These are phyloP conservation scores for Xylariaceae sp. DNA, from an alignment of 2,329 filamentous ascomycete species.

Conservation along the genomic window DNA sequence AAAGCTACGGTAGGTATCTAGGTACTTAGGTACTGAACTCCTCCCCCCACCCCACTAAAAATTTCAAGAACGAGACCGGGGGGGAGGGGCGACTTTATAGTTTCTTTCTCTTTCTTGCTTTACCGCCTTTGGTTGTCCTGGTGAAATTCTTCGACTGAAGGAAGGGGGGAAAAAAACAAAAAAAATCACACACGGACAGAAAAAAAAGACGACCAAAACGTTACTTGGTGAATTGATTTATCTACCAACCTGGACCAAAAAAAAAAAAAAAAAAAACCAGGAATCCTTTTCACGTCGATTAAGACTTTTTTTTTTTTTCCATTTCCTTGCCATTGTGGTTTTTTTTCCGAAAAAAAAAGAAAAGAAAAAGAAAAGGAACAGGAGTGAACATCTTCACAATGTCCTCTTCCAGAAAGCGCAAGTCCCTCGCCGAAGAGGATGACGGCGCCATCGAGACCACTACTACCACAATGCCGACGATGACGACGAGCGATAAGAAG, in stretches of 20 bases:
- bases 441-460: conserved; percentile 16
- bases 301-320: neutral
- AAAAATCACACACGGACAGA: too few relatives aligned
- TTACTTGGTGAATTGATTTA: too few relatives aligned
- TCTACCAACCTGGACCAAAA: too few relatives aligned
- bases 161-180: too few relatives aligned
- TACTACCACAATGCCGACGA: conserved; percentile 1
- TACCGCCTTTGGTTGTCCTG: neutral
- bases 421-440: conserved; percentile 26
- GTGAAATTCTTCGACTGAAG: too few relatives aligned
- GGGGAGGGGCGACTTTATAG: too few relatives aligned
- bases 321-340: neutral
- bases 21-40: too few relatives aligned
- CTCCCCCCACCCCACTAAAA: conserved; percentile 36
- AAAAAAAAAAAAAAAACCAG: too few relatives aligned
- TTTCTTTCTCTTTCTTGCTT: conserved; percentile 30
- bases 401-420: conserved; percentile 23
- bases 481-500: conserved; percentile 24
- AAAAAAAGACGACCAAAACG: neutral
- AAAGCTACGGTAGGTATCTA: too few relatives aligned
- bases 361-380: too few relatives aligned
- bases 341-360: too few relatives aligned
- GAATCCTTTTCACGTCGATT: too few relatives aligned
- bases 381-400: conserved; percentile 6
- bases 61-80: conserved; percentile 30